phyloP scores from a whole-genome alignment of 495 filamentous ascomycete genomes.

The Filosporella fistucella region DNA sequence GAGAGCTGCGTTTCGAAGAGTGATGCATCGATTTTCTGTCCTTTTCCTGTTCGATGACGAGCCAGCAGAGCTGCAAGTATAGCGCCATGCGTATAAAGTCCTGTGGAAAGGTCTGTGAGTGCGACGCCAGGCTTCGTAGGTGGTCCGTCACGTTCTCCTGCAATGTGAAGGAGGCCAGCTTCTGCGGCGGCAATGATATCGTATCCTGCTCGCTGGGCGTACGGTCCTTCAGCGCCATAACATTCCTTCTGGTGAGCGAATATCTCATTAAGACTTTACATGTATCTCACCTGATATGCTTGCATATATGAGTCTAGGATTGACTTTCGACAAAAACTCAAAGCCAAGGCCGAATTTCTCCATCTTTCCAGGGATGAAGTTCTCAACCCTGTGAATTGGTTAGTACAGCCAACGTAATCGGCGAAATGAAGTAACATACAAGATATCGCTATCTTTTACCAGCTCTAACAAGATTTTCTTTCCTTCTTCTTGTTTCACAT shows the following conservation, averaged over 20 bases:
- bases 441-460: conserved; percentile 76
- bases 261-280: not conserved
- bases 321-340: conserved; percentile 66
- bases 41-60: conserved; percentile 59
- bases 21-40: conserved; percentile 85
- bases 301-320: conserved; percentile 63
- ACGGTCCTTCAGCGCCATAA: conserved; percentile 85
- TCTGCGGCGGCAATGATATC: conserved; percentile 99
- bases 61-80: conserved; percentile 87
- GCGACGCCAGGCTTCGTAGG: conserved; percentile 98
- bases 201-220: conserved; percentile 83
- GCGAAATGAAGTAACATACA: conserved; percentile 27
- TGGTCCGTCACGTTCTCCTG: conserved; percentile 75
- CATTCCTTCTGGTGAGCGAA: conserved; percentile 31
- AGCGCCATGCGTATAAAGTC: conserved; percentile 85
- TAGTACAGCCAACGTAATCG: not conserved
- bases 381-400: conserved; percentile 57
- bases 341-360: conserved; percentile 88
- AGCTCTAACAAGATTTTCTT: conserved; percentile 82
- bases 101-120: conserved; percentile 90
- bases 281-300: conserved; percentile 31
- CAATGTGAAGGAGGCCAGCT: conserved; percentile 97
- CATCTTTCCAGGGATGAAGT: conserved; percentile 84
- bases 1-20: conserved; percentile 46
- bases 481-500: conserved; percentile 75